Evolutionary conservation across 2,329 filamentous ascomycete genomes (phyloP), one percentile per base, ranked within the genome.

Genomic region (Rhynchosporium secalis): DNA sequence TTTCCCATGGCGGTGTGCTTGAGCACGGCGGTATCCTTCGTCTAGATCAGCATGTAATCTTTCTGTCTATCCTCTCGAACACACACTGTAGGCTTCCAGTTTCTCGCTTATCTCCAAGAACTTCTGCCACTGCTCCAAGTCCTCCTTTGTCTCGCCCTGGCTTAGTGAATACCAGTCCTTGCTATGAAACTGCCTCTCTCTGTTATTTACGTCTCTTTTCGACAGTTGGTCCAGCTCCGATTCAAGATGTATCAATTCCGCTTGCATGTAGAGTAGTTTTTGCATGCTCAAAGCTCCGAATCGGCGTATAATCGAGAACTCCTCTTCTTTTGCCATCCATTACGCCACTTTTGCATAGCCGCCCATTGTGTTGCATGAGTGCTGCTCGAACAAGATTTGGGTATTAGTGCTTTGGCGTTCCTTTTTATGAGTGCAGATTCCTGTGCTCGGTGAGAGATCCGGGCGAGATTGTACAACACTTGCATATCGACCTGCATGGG

Each of bases 231-330:
- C 31, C 8, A 73, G 58, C 26, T 67, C 61, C 10, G 66, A 55
- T 49, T 73, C 66, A 1, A 73, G 64, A 47, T 72, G 56, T 1
- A 68, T 64, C 29, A 74, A 62, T 62, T 75, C 72, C 20, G 70
- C 72, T 58, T 75, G 73, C 33, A 69, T 52, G 48, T 70, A 73
- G 4, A 75, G 65, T 7, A 74, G 46, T 33, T 69, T 71, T 20
- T 69, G 67, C n/a, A 65, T 60, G 52, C 74, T 72, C 20, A 74
- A 59, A 5, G 57, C 51, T 9, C 63, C 56, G 60, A 75, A 75
- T 3, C 72, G 67, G 31, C 73, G 68, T n/a, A 74, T 64, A 1
- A 74, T 70, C 2, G 69, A 68, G 40, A 69, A 66, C 56, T 73
- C 70, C 9, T 66, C 61, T n/a, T 71, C 62, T n/a, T 63, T 72